Base-by-base conservation (phyloP, 2,329 filamentous ascomycete genomes). In the Nothophaeocryptopus gaeumannii region DNA sequence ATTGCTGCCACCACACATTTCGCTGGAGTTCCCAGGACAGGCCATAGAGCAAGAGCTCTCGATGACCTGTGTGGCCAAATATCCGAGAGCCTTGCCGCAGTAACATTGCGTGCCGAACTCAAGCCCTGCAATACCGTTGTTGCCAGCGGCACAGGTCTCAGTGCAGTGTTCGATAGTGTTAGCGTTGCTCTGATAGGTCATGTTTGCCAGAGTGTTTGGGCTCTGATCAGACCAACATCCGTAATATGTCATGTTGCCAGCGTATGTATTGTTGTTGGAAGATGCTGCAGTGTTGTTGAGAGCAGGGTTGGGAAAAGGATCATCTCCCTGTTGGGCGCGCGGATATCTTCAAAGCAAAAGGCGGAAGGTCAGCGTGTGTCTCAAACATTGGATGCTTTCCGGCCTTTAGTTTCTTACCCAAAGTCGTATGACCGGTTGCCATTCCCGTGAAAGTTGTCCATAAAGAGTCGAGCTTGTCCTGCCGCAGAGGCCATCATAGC, bases 381-480 rank as follows among this genome's bases (percentile, higher is more conserved):
- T 26, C 20, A 26, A 7, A 7, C 20, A 26, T 26, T 26, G 20
- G 20, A 26, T 26, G 20, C 20, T 26, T 26, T 26, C 4, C 20
- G 20, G 20, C 20, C 20, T 26, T 26, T 7, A 26, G 20, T 26
- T 4, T 26, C 20, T 26, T 26, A 26, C 10, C 67, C 67, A 46
- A 67, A 67, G 47, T 71, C 68, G 46, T 65, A 68, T 11, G 66
- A 60, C 16, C 60, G 61, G 15, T 54, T 61, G 34, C 63, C 62
- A 31, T 63, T 58, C 30, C 68, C 67, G 47, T 65, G 64, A 51
- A 69, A 70, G 56, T 70, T 70, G 58, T 71, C 68, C 5, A 60
- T 54, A 61, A 70, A 71, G 10, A 71, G 56, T 35, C 68, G 63
- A 41, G 66, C 65, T 36, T 58, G 59, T 9, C 68, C 68, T n/a